Base-by-base conservation (phyloP, 139 green algal genomes). In the Chlamydomonas schloesseri region DNA sequence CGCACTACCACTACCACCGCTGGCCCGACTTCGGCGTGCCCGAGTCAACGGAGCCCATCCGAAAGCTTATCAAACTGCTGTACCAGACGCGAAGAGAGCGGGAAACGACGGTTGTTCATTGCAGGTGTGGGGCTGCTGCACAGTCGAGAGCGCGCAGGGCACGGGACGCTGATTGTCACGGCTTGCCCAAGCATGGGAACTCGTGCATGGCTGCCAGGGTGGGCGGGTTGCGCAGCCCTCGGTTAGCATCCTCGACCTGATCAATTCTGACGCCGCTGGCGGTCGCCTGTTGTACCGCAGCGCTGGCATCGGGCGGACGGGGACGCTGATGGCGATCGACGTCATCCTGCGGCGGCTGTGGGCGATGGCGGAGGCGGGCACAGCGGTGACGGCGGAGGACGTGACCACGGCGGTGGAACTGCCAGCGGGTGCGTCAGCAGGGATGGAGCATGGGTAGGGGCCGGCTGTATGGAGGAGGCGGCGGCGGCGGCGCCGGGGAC, bases 281-380 rank as follows among this genome's bases (percentile, higher is more conserved):
- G 5, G 42, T n/a, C 42, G 42, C 8, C 42, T 50, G 42, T 50
- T 50, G 15, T 17, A 28, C 47, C 20, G 29, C 83, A 88, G 83
- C 31, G 83, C 83, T 31, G 96, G 96, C 78, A 98, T 98, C 57
- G 96, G 96, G 15, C 87, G 96, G 14, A 97, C 96, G 9, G 96
- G 96, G 46, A 94, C 95, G 14, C 96, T 98, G 74, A 94, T 92
- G 74, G 94, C 93, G 21, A 83, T 98, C n/a, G 93, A 98, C 87
- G 88, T 97, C 0, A 82, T 94, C 26, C 80, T 96, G 57, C 88
- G 89, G 60, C 81, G 95, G 24, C 73, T 98, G 42, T 82, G 88
- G n/a, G 37, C 53, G 20, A 87, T 88, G 82, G 37, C 46, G 10
- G 70, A 83, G 31, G 36, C 26, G 60, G 24, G 34, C 5, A 33